Evolutionary conservation across 148 eudicot genomes (phyloP).

Genomic region (Fagopyrum homotropicum): DNA sequence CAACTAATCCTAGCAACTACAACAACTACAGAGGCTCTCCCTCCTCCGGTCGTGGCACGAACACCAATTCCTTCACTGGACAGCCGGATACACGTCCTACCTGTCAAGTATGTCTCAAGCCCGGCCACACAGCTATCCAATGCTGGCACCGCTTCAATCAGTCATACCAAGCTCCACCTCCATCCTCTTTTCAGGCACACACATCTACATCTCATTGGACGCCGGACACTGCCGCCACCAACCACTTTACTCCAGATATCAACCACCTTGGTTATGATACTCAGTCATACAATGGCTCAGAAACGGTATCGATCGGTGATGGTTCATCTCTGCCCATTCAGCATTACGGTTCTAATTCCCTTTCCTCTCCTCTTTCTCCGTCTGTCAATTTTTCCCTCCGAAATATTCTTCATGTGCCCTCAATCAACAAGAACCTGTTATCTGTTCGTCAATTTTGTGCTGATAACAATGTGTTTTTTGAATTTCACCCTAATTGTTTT

Average conservation of each 20-base stretch:
- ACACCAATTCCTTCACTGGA: no score
- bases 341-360: not conserved
- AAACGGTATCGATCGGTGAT: not conserved
- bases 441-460: no score
- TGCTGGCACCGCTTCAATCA: not conserved
- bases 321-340: not conserved
- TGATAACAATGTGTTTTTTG: no score
- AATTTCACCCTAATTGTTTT: no score
- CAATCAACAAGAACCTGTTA: no score
- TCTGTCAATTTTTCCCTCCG: not conserved
- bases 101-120: not conserved
- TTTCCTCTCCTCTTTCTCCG: no score
- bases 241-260: not conserved
- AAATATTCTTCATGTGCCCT: not conserved
- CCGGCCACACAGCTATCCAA: not conserved
- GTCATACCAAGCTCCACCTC: not conserved
- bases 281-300: not conserved
- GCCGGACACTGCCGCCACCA: not conserved
- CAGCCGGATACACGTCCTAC: no score
- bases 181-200: not conserved
- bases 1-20: no score
- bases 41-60: no score
- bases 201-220: not conserved
- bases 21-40: no score
- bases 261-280: not conserved